A percentile compares a stretch with the other conserved stretches of the same genome.
These are phyloP conservation scores for Fusarium liriodendri DNA, from an alignment of 2,329 filamentous ascomycete genomes.

Conservation along the genomic window DNA sequence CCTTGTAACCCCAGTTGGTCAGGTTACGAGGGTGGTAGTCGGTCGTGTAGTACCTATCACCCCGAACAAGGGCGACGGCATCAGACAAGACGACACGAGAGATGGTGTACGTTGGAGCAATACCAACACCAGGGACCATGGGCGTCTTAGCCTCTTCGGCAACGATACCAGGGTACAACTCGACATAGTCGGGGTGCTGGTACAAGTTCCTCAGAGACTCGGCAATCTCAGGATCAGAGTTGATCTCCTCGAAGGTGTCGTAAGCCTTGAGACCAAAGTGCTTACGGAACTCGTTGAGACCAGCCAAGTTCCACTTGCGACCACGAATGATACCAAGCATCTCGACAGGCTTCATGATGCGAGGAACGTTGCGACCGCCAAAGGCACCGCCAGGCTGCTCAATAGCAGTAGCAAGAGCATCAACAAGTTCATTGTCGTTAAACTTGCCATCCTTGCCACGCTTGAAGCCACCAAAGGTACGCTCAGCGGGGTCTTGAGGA, in stretches of 20 bases:
- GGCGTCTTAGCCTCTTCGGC: conserved; percentile 80
- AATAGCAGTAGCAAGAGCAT: conserved; percentile 74
- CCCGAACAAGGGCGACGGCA: conserved; percentile 81
- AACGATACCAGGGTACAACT: conserved; percentile 83
- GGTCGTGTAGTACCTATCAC: conserved; percentile 82
- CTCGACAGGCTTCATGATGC: conserved; percentile 79
- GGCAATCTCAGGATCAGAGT: conserved; percentile 78
- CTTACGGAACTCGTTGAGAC: conserved; percentile 86
- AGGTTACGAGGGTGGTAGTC: conserved; percentile 80
- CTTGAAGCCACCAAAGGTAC: conserved; percentile 74
- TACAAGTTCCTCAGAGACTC: conserved; percentile 75
- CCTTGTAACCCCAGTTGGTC: conserved; percentile 87
- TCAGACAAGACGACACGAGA: conserved; percentile 82
- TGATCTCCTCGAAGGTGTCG: conserved; percentile 85
- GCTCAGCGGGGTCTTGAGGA: conserved; percentile 73
- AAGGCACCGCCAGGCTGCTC: conserved; percentile 83
- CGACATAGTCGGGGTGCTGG: conserved; percentile 82
- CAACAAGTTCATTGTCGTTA: conserved; percentile 79
- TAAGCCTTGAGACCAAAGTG: conserved; percentile 83
- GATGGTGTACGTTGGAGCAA: conserved; percentile 80
- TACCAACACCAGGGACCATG: conserved; percentile 79
- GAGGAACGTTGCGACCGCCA: conserved; percentile 79
- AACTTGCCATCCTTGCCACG: conserved; percentile 76
- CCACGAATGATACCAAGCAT: conserved; percentile 84
- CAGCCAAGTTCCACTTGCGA: conserved; percentile 80